Evolutionary conservation across 495 filamentous ascomycete genomes (phyloP).

Genomic region (Pseudomonodictys pantanalensis): DNA sequence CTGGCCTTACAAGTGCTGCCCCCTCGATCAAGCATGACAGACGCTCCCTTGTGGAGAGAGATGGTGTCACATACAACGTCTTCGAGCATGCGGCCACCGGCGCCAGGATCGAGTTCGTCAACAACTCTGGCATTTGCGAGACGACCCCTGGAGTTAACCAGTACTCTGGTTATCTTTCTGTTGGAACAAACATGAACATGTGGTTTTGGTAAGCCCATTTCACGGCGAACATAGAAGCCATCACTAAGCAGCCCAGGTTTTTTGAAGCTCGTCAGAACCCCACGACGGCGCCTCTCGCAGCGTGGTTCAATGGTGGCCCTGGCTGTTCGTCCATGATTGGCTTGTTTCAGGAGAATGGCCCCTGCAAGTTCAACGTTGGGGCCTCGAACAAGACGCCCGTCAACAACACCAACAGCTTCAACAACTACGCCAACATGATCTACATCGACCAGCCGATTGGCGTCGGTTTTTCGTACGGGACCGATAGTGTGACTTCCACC

Average conservation of each 20-base stretch:
- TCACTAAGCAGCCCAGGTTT: conserved; percentile 27
- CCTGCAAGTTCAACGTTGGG: conserved; percentile 57
- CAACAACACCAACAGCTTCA: conserved; percentile 59
- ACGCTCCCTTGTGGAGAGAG: conserved; percentile 43
- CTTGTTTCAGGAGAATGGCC: conserved; percentile 62
- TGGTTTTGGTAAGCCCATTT: conserved; percentile 48
- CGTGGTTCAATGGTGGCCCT: conserved; percentile 60
- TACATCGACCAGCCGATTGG: conserved; percentile 66
- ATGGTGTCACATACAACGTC: conserved; percentile 44
- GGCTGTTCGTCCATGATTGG: conserved; percentile 59
- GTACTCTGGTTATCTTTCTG: conserved; percentile 56
- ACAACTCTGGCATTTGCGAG: conserved; percentile 48
- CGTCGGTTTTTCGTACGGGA: conserved; percentile 61
- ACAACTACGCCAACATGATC: conserved; percentile 61
- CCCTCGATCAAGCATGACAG: conserved; percentile 40
- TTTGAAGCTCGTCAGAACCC: conserved; percentile 55
- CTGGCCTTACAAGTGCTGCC: conserved; percentile 31
- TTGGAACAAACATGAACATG: conserved; percentile 53
- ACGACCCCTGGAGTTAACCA: conserved; percentile 47
- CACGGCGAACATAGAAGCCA: conserved; percentile 15
- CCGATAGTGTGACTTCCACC: conserved; percentile 48
- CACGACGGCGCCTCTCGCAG: conserved; percentile 49
- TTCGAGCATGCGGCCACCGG: conserved; percentile 55
- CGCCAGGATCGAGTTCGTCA: conserved; percentile 52
- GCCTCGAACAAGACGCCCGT: conserved; percentile 46